These are phyloP conservation scores for Crinitomyces ghanaensis DNA, from an alignment of 805 yeast species.

Conservation along the genomic window DNA sequence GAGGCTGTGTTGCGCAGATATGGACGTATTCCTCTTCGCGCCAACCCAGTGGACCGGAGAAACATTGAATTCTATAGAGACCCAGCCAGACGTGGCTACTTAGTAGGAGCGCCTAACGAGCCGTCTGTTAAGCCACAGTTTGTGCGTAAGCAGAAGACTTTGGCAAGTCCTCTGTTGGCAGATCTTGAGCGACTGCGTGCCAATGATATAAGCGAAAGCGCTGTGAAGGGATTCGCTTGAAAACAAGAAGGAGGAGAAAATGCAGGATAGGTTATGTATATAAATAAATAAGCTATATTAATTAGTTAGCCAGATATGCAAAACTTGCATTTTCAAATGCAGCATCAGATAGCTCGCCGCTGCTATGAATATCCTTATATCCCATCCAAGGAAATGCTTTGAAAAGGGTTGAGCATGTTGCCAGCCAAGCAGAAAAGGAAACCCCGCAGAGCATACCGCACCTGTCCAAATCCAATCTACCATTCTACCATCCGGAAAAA, in stretches of 20 bases:
- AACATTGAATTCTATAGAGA: constrained; percentile 70
- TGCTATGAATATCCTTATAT: too few species aligned
- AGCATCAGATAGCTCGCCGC: not conserved
- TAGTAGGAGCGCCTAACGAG: constrained; percentile 15
- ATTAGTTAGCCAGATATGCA: too few species aligned
- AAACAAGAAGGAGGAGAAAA: not conserved
- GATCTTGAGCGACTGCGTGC: constrained; percentile 10
- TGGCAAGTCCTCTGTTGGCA: constrained; percentile 11
- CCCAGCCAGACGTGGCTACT: constrained; percentile 64
- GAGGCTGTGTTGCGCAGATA: constrained; percentile 52
- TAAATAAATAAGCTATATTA: constrained; percentile 4
- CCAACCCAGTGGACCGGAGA: constrained; percentile 76
- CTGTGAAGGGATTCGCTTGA: constrained; percentile 8
- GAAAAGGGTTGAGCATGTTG: too few species aligned
- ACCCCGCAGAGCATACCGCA: too few species aligned
- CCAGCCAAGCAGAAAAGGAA: too few species aligned
- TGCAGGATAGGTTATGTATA: constrained; percentile 4
- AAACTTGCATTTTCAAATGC: too few species aligned
- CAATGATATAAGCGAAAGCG: constrained; percentile 4
- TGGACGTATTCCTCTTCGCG: constrained; percentile 72
- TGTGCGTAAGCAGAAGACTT: constrained; percentile 9
- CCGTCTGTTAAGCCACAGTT: constrained; percentile 14
- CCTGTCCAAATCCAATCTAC: not conserved
- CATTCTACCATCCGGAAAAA: constrained; percentile 17
- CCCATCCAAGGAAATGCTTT: too few species aligned